Percentiles rank a stretch among this genome's conserved stretches.
Conservation (phyloP, 805 yeast species). For the Kodamaea fukazawae region DNA sequence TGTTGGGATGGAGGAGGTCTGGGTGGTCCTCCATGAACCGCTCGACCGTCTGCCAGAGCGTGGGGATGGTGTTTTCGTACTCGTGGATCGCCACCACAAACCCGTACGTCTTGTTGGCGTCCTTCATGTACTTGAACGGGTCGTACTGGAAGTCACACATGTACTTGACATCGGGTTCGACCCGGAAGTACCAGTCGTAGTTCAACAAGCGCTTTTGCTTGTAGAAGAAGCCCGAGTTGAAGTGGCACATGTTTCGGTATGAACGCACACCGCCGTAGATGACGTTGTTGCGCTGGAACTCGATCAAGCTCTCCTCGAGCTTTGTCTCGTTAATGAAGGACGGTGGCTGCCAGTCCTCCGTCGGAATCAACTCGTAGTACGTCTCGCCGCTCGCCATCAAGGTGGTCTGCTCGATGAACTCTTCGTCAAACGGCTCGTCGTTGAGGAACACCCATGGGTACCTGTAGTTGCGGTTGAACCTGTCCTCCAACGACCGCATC, state of each 20-base stretch:
- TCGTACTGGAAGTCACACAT: conserved; percentile 58
- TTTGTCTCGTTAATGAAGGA: conserved; percentile 29
- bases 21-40: conserved; percentile 46
- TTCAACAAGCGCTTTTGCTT: conserved; percentile 41
- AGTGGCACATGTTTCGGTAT: conserved; percentile 69
- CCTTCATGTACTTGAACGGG: conserved; percentile 45
- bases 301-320: conserved; percentile 25
- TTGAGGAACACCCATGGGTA: conserved; percentile 47
- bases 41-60: conserved; percentile 50
- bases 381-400: conserved; percentile 44
- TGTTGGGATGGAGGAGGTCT: conserved; percentile 44
- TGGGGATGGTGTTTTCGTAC: conserved; percentile 50
- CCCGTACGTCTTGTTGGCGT: conserved; percentile 47
- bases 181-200: conserved; percentile 59
- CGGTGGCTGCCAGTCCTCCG: conserved; percentile 42
- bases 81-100: conserved; percentile 52
- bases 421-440: conserved; percentile 41
- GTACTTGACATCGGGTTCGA: conserved; percentile 57
- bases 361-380: conserved; percentile 40
- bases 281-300: conserved; percentile 20
- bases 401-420: conserved; percentile 41
- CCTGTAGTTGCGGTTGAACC: conserved; percentile 37
- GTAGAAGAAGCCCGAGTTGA: conserved; percentile 64
- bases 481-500: conserved; percentile 43
- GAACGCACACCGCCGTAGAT: conserved; percentile 49